Base-by-base conservation (phyloP, 805 yeast species). In the Kazachstania taianensis region DNA sequence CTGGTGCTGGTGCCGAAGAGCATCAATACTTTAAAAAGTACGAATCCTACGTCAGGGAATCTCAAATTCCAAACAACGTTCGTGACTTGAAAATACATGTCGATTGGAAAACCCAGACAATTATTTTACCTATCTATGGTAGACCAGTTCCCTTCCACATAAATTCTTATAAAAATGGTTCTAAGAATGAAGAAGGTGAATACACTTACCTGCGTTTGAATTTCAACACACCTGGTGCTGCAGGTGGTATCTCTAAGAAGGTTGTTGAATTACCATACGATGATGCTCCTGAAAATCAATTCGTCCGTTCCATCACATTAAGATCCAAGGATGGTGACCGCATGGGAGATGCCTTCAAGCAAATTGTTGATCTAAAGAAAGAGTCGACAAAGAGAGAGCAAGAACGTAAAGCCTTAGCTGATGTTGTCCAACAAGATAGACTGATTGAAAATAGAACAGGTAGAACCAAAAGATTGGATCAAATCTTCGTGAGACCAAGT, bases 61-160 rank as follows among this genome's bases (percentile, higher is more conserved):
- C 92, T 3, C 97, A 92, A 66, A 78, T 89, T 43, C 97, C 98
- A 28, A 62, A 67, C 25, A 72, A 73, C 48, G 94, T 86, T 14
- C 75, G 78, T 50, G 96, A 87, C 55, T 67, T 92, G 57, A 78
- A 78, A 53, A 76, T 89, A 41, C 87, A 81, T 55, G 86, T 92
- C 39, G 98, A 89, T 57, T 69, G 75, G 56, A 84, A 82, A 52
- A 73, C 81, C 39, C 96, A 87, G 61, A 82, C 96, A 1, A 81
- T 89, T 38, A 74, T 89, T 41, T 65, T 89, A 40, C 98, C 98
- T 35, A 81, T 89, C 40, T 74, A 80, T 51, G 98, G 98, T 43
- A 72, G 97, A 52, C 96, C 97, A 1, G 97, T 92, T 35, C 98
- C 98, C 17, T 89, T 92, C 69, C 98, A 89, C 58, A 86, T 89